Evolutionary conservation across 371 early-diverging fungal genomes (phyloP).

Genomic region (Quaeritorhiza haematococci): DNA sequence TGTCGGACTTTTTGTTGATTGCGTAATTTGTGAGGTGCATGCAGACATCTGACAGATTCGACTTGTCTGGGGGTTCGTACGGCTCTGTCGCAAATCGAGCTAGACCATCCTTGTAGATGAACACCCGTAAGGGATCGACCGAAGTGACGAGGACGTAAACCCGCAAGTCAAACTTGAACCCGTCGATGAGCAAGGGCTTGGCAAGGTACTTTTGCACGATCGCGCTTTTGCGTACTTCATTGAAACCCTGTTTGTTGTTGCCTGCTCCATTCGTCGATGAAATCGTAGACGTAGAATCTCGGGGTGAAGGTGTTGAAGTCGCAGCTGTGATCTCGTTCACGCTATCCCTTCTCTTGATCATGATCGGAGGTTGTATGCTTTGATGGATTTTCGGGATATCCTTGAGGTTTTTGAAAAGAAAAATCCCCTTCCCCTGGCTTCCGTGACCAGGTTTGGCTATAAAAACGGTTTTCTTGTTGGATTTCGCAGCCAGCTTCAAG

Average conservation of each 20-base stretch:
- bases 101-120: constrained; percentile 44
- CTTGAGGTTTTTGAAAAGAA: constrained; percentile 30
- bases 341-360: not conserved
- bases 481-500: constrained; percentile 19
- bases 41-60: constrained; percentile 32
- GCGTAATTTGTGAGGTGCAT: constrained; percentile 60
- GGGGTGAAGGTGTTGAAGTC: not conserved
- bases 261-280: not conserved
- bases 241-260: not conserved
- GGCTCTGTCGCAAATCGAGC: constrained; percentile 47
- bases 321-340: not conserved
- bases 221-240: constrained; percentile 5
- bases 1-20: constrained; percentile 43
- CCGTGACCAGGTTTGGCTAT: constrained; percentile 49
- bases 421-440: constrained; percentile 54
- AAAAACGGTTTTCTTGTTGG: constrained; percentile 6
- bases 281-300: constrained; percentile 2
- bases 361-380: not conserved
- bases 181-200: constrained; percentile 42
- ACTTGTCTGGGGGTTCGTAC: constrained; percentile 26
- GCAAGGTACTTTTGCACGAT: constrained; percentile 34
- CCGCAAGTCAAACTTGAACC: constrained; percentile 49
- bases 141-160: constrained; percentile 50
- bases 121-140: constrained; percentile 41
- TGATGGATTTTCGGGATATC: too few species aligned